A percentile compares a stretch with the other conserved stretches of the same genome.
These are phyloP conservation scores for Pluteus cervinus DNA, from an alignment of 768 basidiomycete species.

Conservation along the genomic window DNA sequence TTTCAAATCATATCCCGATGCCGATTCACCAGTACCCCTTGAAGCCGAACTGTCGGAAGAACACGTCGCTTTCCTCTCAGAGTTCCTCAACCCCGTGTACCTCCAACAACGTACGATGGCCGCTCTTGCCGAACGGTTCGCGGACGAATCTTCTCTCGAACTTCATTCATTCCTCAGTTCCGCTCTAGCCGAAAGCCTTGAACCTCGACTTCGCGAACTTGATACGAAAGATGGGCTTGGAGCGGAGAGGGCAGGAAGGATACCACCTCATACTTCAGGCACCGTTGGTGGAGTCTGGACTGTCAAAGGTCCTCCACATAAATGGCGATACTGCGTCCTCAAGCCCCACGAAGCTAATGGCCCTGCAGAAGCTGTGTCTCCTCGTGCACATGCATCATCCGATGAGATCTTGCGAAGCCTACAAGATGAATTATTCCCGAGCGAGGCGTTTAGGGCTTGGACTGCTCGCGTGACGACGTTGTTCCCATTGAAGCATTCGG, in stretches of 20 bases:
- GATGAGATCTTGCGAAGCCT: conserved; percentile 58
- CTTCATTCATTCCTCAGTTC: conserved; percentile 79
- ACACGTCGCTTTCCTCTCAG: conserved; percentile 67
- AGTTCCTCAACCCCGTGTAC: conserved; percentile 88
- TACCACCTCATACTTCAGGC: conserved; percentile 71
- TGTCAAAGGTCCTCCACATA: conserved; percentile 85
- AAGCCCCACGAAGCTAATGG: conserved; percentile 28
- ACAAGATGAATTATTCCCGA: conserved; percentile 75
- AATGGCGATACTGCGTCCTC: conserved; percentile 86
- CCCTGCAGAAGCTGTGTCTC: conserved; percentile 40
- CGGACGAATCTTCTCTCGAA: conserved; percentile 82
- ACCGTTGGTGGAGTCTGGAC: conserved; percentile 51
- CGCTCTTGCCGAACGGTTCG: conserved; percentile 74
- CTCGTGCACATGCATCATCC: conserved; percentile 46
- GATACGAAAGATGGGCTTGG: conserved; percentile 63
- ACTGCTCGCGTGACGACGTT: conserved; percentile 64
- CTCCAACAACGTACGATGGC: conserved; percentile 78
- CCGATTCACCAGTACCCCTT: conserved; percentile 19
- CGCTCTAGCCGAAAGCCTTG: conserved; percentile 62
- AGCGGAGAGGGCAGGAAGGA: conserved; percentile 39
- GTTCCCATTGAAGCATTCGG: conserved; percentile 63
- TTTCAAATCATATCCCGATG: conserved; percentile 49
- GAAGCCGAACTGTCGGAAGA: conserved; percentile 44
- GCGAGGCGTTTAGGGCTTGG: conserved; percentile 89
- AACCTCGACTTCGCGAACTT: conserved; percentile 54